A percentile compares a stretch with the other conserved stretches of the same genome.
phyloP scores from a whole-genome alignment of 192 early-diverging fungal species.

The Cladochytrium replicatum region DNA sequence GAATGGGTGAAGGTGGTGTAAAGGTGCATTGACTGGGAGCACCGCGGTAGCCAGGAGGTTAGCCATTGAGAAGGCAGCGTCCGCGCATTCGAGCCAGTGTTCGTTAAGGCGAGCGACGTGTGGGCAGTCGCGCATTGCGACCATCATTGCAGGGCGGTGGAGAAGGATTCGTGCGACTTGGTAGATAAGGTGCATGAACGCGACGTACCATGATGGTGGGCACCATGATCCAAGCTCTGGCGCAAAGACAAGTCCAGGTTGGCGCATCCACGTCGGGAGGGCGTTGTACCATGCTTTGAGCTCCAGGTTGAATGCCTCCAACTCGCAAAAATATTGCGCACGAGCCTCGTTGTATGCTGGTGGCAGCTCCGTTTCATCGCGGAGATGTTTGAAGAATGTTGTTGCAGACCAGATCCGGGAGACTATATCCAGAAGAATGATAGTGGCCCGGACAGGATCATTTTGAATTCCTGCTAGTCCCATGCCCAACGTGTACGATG shows the following conservation, averaged over 20 bases:
- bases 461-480: background rate
- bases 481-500: background rate
- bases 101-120: background rate
- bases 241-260: background rate
- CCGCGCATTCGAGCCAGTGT: background rate
- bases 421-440: background rate
- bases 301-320: background rate
- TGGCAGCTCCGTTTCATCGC: background rate
- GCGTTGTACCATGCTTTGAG: background rate
- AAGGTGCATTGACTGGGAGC: background rate
- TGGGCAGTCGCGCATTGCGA: background rate
- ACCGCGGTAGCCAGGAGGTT: background rate
- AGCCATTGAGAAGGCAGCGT: background rate
- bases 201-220: background rate
- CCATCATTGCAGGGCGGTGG: background rate
- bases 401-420: background rate
- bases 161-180: background rate
- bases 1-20: background rate
- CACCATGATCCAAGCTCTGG: background rate
- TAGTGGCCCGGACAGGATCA: background rate
- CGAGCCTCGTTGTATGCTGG: background rate
- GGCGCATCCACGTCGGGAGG: background rate
- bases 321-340: background rate
- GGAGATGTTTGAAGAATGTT: background rate
- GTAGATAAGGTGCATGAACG: background rate